Conservation (phyloP, 495 filamentous ascomycete genomes). For the Xylaria acuta region DNA sequence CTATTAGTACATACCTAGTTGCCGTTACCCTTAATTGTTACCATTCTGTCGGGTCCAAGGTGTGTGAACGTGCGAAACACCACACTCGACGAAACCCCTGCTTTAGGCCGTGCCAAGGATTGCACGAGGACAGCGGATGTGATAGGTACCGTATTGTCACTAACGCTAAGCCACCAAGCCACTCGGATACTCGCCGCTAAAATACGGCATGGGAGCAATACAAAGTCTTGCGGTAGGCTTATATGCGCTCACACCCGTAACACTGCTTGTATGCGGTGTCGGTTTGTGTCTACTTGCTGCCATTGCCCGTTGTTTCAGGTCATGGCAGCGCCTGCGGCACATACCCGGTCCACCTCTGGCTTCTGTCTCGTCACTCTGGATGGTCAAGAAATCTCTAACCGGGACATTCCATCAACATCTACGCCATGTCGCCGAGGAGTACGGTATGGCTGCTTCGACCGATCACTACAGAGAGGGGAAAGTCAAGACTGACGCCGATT, state of each 20-base stretch:
- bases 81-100: not conserved
- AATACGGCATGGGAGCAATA: slow-evolving; percentile 13
- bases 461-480: not conserved
- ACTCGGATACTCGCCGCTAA: not conserved
- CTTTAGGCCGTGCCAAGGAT: not conserved
- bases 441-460: slow-evolving; percentile 2
- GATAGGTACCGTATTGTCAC: not conserved
- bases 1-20: not conserved
- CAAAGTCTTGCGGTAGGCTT: not conserved
- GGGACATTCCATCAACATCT: slow-evolving; percentile 25
- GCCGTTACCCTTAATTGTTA: not conserved
- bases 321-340: slow-evolving; percentile 36
- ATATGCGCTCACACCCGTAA: not conserved
- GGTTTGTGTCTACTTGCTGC: slow-evolving; percentile 10
- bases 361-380: slow-evolving; percentile 25
- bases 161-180: slow-evolving; percentile 13
- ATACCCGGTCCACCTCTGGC: slow-evolving; percentile 34
- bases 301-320: slow-evolving; percentile 12
- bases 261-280: slow-evolving; percentile 12
- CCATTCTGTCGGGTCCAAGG: slow-evolving; percentile 14
- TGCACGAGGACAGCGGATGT: not conserved
- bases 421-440: slow-evolving; percentile 24
- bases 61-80: not conserved
- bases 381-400: slow-evolving; percentile 25
- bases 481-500: slow-evolving; percentile 9